A percentile compares a stretch with the other conserved stretches of the same genome.
phyloP scores from a whole-genome alignment of 805 yeast species.

The Saccharomycopsis sp. region DNA sequence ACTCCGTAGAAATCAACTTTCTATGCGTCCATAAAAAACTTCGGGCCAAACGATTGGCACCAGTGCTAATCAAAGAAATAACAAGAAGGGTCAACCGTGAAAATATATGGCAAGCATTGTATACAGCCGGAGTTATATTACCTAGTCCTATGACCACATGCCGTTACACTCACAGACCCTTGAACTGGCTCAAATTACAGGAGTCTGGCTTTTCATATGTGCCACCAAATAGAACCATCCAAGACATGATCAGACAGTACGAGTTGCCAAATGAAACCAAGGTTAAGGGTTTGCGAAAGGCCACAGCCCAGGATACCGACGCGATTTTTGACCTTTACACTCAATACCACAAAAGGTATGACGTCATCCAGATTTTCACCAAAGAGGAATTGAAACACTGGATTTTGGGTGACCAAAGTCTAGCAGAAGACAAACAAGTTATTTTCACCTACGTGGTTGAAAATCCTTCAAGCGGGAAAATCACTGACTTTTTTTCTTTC shows the following conservation, averaged over 20 bases:
- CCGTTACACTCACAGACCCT: slow-evolving; percentile 88
- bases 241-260: slow-evolving; percentile 57
- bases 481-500: slow-evolving; percentile 87
- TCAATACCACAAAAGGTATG: slow-evolving; percentile 62
- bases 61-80: slow-evolving; percentile 87
- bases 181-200: slow-evolving; percentile 83
- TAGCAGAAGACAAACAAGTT: slow-evolving; percentile 37
- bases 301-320: slow-evolving; percentile 55
- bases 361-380: slow-evolving; percentile 60
- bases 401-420: slow-evolving; percentile 44
- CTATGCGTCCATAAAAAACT: slow-evolving; percentile 90
- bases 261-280: slow-evolving; percentile 47
- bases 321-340: slow-evolving; percentile 53
- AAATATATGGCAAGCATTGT: slow-evolving; percentile 91
- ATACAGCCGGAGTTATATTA: slow-evolving; percentile 84
- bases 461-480: slow-evolving; percentile 40
- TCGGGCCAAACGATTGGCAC: slow-evolving; percentile 89
- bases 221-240: slow-evolving; percentile 62
- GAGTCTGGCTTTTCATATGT: slow-evolving; percentile 86
- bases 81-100: slow-evolving; percentile 83
- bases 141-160: slow-evolving; percentile 91
- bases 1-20: slow-evolving; percentile 86
- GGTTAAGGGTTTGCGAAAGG: slow-evolving; percentile 43
- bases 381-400: slow-evolving; percentile 72
- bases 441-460: slow-evolving; percentile 74